Evolutionary conservation across 2,329 filamentous ascomycete genomes (phyloP).

Genomic region (Fonsecaea nubica): DNA sequence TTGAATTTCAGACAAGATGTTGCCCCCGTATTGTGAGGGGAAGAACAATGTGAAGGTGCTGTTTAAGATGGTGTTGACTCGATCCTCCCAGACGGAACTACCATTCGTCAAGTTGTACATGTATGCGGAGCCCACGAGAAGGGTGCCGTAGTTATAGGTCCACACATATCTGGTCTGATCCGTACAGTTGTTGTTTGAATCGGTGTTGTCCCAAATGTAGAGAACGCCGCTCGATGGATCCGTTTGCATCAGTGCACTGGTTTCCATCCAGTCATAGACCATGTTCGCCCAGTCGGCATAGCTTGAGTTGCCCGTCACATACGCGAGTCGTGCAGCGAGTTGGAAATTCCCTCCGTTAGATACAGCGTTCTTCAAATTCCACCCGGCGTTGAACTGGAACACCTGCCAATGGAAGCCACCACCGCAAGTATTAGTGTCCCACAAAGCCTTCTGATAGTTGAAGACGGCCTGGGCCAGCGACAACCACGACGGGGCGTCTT

Average conservation of each 20-base stretch:
- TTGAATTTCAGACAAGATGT: slow-evolving; percentile 64
- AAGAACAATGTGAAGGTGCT: slow-evolving; percentile 60
- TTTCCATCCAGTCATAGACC: slow-evolving; percentile 61
- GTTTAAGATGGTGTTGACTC: slow-evolving; percentile 61
- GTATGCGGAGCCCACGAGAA: slow-evolving; percentile 61
- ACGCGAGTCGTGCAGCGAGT: slow-evolving; percentile 70
- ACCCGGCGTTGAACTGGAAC: slow-evolving; percentile 75
- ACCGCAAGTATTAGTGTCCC: slow-evolving; percentile 70
- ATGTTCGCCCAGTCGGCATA: slow-evolving; percentile 79
- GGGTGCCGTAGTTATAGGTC: slow-evolving; percentile 64
- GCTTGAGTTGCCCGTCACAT: slow-evolving; percentile 78
- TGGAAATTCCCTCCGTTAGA: slow-evolving; percentile 66
- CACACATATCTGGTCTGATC: slow-evolving; percentile 60
- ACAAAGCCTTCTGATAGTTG: slow-evolving; percentile 75
- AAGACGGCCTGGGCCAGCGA: slow-evolving; percentile 78
- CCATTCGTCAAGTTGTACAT: slow-evolving; percentile 61
- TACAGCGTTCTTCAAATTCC: slow-evolving; percentile 63
- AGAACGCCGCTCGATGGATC: slow-evolving; percentile 58
- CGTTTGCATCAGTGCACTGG: slow-evolving; percentile 42
- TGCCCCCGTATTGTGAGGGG: slow-evolving; percentile 52
- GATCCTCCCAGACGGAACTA: slow-evolving; percentile 59
- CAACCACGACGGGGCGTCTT: slow-evolving; percentile 70
- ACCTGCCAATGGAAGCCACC: slow-evolving; percentile 88
- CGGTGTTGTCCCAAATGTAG: slow-evolving; percentile 63
- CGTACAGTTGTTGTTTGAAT: slow-evolving; percentile 58